These are phyloP conservation scores for Parietaria judaica DNA, from an alignment of 306 rosid genomes.

Conservation along the genomic window DNA sequence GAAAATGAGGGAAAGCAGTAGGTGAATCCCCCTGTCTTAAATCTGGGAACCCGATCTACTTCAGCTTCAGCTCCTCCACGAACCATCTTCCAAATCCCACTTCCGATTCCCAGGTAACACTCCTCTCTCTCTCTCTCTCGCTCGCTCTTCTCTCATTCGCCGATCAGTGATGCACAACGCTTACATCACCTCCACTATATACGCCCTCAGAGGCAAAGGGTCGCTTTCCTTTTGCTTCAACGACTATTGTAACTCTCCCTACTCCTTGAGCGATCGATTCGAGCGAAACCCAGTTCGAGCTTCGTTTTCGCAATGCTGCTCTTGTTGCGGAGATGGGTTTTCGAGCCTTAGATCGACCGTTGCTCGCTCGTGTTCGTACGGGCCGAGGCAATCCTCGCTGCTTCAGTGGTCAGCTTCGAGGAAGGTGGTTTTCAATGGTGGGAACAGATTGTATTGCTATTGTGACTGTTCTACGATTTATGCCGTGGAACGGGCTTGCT, in stretches of 20 bases:
- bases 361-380: constrained; percentile 40
- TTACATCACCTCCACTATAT: constrained; percentile 52
- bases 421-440: constrained; percentile 50
- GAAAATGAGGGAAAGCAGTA: background rate
- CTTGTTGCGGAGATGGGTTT: constrained; percentile 32
- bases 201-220: constrained; percentile 44
- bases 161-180: constrained; percentile 39
- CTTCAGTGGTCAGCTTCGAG: constrained; percentile 66
- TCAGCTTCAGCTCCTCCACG: constrained; percentile 16
- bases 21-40: background rate
- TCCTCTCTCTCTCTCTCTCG: background rate
- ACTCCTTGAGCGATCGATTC: constrained; percentile 45
- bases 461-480: constrained; percentile 32
- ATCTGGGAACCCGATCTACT: background rate
- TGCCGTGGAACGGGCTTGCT: constrained; percentile 28
- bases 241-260: constrained; percentile 30
- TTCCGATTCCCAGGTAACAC: constrained; percentile 27
- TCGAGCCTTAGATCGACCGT: constrained; percentile 35
- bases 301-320: constrained; percentile 27
- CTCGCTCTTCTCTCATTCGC: background rate
- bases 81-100: constrained; percentile 11
- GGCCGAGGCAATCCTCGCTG: constrained; percentile 71
- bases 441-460: constrained; percentile 26
- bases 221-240: constrained; percentile 42
- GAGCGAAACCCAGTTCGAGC: constrained; percentile 37